phyloP scores from a whole-genome alignment of 2,329 filamentous ascomycete species.

The Sporothrix variecibatus region DNA sequence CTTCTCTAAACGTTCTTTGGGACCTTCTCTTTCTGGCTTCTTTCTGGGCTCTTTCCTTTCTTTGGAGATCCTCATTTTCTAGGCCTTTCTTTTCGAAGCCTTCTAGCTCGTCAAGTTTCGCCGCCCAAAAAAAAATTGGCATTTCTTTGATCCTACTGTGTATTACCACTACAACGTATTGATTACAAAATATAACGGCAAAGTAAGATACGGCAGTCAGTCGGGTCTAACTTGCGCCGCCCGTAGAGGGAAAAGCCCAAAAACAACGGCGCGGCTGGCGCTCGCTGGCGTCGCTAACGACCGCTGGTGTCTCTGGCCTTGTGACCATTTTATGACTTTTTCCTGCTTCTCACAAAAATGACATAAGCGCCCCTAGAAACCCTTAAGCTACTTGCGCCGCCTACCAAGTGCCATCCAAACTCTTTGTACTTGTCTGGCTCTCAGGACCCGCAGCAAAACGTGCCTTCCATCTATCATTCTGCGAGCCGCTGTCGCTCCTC shows the following conservation, averaged over 20 bases:
- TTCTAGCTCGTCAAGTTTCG: neutral
- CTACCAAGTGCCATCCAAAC: neutral
- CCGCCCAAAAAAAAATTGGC: too few relatives aligned
- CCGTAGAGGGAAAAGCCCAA: neutral
- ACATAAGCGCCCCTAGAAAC: slow-evolving; percentile 8
- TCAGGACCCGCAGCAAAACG: neutral
- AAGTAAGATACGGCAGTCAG: neutral
- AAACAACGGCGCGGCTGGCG: neutral
- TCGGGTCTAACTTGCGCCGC: slow-evolving; percentile 9
- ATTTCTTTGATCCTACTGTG: neutral
- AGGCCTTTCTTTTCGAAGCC: neutral
- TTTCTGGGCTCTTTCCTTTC: neutral
- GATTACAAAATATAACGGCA: neutral
- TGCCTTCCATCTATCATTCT: neutral
- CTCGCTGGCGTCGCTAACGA: neutral
- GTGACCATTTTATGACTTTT: slow-evolving; percentile 4
- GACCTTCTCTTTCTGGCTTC: neutral
- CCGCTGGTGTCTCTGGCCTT: neutral
- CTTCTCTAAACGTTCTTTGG: neutral
- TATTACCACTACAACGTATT: neutral
- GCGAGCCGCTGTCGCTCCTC: neutral
- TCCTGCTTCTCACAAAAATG: slow-evolving; percentile 9
- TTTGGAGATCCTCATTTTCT: neutral
- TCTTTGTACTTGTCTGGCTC: neutral
- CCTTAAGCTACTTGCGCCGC: neutral